A percentile compares a stretch with the other conserved stretches of the same genome.
These are phyloP conservation scores for Hortiboletus campestris DNA, from an alignment of 768 basidiomycete genomes.

Conservation along the genomic window DNA sequence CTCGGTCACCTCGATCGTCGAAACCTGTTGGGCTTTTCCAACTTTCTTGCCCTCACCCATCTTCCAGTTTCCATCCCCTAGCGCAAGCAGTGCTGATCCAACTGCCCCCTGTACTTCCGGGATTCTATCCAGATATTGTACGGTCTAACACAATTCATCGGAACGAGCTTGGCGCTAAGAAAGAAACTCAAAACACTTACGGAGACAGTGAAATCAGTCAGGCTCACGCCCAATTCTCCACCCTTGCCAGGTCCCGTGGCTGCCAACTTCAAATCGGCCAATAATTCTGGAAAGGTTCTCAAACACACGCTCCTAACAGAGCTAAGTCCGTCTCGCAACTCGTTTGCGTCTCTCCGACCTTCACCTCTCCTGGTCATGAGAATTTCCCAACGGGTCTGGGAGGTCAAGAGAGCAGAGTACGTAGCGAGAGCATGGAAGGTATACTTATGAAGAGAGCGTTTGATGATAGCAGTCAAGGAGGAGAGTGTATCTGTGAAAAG, in stretches of 20 bases:
- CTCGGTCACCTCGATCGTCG: constrained; percentile 52
- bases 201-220: constrained; percentile 58
- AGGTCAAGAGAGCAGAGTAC: constrained; percentile 55
- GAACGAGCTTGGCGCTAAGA: background rate
- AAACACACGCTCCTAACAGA: constrained; percentile 66
- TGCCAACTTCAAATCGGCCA: constrained; percentile 74
- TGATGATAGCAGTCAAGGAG: constrained; percentile 63
- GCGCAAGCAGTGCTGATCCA: constrained; percentile 58
- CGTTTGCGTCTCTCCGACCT: constrained; percentile 52
- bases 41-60: constrained; percentile 83
- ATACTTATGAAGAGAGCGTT: constrained; percentile 74
- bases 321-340: constrained; percentile 68
- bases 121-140: constrained; percentile 65
- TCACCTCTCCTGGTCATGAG: constrained; percentile 53
- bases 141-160: constrained; percentile 45
- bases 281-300: constrained; percentile 80
- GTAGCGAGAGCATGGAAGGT: constrained; percentile 76
- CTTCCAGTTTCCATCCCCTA: constrained; percentile 90
- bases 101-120: constrained; percentile 71
- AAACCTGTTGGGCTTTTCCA: constrained; percentile 42
- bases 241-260: constrained; percentile 46
- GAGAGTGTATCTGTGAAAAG: constrained; percentile 66
- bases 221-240: constrained; percentile 59
- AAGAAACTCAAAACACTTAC: constrained; percentile 35
- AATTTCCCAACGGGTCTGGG: constrained; percentile 67